phyloP scores from a whole-genome alignment of 345 rosid species.

The Salix udensis region DNA sequence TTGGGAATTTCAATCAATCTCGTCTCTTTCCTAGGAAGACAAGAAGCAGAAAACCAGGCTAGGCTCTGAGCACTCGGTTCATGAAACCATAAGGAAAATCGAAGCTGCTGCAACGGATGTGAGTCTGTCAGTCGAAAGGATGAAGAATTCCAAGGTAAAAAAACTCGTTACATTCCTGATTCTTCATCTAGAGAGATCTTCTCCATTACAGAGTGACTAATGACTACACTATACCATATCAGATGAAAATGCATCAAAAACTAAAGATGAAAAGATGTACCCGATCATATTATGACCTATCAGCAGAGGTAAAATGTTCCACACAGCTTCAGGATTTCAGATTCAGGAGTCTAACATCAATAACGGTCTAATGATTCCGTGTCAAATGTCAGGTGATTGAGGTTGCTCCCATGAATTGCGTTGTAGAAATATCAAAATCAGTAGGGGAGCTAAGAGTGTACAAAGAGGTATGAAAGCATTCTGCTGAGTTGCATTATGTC shows the following conservation, averaged over 20 bases:
- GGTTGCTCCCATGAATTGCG: conserved; percentile 83
- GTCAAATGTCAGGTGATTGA: conserved; percentile 52
- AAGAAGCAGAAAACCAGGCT: conserved; percentile 59
- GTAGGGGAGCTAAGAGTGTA: conserved; percentile 60
- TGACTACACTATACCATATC: conserved; percentile 1
- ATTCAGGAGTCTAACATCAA: background rate
- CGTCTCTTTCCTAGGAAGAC: conserved; percentile 44
- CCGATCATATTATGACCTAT: conserved; percentile 60
- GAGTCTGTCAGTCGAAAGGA: conserved; percentile 56
- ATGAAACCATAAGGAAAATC: conserved; percentile 72
- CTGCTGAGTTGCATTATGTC: conserved; percentile 1
- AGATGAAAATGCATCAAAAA: conserved; percentile 70
- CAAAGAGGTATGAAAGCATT: conserved; percentile 48
- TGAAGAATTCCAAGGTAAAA: conserved; percentile 54
- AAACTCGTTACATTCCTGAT: background rate
- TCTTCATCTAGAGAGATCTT: background rate
- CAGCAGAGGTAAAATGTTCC: conserved; percentile 57
- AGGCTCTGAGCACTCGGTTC: conserved; percentile 61
- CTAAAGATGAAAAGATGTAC: conserved; percentile 50
- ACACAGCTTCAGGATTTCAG: background rate
- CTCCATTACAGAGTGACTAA: background rate
- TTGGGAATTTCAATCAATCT: background rate
- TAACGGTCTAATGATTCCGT: conserved; percentile 9
- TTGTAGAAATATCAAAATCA: conserved; percentile 77
- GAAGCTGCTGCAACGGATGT: conserved; percentile 72